phyloP scores from a whole-genome alignment of 805 yeast genomes.

The Monosporozyma unispora region DNA sequence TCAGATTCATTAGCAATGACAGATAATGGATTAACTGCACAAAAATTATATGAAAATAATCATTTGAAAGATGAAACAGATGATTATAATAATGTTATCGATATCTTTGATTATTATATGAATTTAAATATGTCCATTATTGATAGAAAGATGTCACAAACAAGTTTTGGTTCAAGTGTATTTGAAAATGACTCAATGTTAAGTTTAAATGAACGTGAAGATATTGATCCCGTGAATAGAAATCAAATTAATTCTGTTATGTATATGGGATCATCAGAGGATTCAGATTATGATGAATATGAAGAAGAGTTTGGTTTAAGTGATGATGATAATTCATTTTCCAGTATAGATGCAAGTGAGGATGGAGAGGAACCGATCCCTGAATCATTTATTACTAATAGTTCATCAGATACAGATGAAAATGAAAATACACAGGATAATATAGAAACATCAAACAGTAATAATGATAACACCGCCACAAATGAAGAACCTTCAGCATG shows the following conservation, averaged over 20 bases:
- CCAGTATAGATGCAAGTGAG: neutral
- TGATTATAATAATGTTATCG: slow-evolving; percentile 22
- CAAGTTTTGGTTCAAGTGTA: slow-evolving; percentile 22
- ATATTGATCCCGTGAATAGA: neutral
- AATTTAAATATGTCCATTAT: slow-evolving; percentile 13
- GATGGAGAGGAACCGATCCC: neutral
- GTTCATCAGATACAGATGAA: neutral
- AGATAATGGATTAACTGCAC: slow-evolving; percentile 39
- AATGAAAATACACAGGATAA: neutral
- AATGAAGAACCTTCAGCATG: slow-evolving; percentile 26
- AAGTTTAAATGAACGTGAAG: neutral
- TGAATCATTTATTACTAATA: neutral
- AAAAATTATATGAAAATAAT: slow-evolving; percentile 21
- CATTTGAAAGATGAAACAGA: neutral
- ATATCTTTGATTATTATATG: slow-evolving; percentile 16
- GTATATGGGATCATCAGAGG: neutral
- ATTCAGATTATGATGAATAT: neutral
- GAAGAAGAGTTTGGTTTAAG: slow-evolving; percentile 16
- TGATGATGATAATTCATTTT: neutral
- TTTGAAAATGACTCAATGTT: slow-evolving; percentile 20
- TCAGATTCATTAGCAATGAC: slow-evolving; percentile 49
- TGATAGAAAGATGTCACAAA: slow-evolving; percentile 17
- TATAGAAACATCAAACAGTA: too few relatives aligned
- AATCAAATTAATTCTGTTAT: neutral
- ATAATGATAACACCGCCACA: slow-evolving; percentile 2